Evolutionary conservation across 345 rosid genomes (phyloP).

Genomic region (Salix udensis): DNA sequence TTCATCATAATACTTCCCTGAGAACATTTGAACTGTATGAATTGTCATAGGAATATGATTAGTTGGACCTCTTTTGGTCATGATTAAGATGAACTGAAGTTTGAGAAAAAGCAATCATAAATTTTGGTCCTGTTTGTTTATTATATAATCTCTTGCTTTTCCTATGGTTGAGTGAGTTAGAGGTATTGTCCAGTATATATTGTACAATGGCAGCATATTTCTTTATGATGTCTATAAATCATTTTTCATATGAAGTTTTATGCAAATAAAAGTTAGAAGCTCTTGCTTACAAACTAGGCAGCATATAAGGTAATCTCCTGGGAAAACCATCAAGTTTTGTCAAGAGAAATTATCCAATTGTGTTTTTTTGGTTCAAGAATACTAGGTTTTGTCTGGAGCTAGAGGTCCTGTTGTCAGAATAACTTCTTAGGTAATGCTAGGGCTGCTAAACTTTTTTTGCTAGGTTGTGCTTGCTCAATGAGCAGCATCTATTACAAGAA

Average conservation of each 20-base stretch:
- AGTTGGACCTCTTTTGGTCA: neutral
- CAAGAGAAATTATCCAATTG: neutral
- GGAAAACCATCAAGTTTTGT: neutral
- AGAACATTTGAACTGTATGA: neutral
- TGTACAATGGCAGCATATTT: neutral
- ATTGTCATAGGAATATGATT: neutral
- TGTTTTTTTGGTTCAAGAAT: neutral
- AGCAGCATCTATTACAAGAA: too few species aligned
- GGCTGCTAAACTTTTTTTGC: too few species aligned
- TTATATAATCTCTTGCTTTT: neutral
- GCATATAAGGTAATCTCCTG: neutral
- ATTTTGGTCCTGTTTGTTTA: neutral
- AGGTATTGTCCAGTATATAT: neutral
- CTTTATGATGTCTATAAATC: neutral
- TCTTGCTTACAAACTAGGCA: neutral
- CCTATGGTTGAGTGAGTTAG: neutral
- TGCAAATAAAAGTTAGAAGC: neutral
- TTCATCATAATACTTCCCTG: neutral
- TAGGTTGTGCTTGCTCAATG: too few species aligned
- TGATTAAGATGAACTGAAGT: neutral
- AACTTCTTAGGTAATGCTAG: neutral
- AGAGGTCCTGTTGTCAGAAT: neutral
- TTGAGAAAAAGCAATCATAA: neutral
- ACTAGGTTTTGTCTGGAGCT: neutral
- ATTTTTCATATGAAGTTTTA: neutral